These are phyloP conservation scores for Pachysolen tannophilus DNA, from an alignment of 805 yeast genomes.

Conservation along the genomic window DNA sequence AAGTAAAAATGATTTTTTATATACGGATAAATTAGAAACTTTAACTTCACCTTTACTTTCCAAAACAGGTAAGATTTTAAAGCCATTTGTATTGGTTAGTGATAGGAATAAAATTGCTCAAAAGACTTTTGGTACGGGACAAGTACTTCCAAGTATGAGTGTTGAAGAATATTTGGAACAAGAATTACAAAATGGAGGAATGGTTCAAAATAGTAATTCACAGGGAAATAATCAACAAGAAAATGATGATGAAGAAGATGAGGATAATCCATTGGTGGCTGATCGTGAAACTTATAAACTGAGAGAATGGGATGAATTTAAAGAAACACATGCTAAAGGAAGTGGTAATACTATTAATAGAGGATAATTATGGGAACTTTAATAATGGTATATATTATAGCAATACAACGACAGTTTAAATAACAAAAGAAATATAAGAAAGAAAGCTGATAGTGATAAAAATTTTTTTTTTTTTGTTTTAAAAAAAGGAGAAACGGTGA, in stretches of 20 bases:
- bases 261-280: too few relatives aligned
- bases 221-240: slow-evolving; percentile 31
- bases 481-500: too few relatives aligned
- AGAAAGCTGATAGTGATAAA: too few relatives aligned
- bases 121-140: slow-evolving; percentile 87
- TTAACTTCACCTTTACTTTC: slow-evolving; percentile 47
- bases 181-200: slow-evolving; percentile 80
- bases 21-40: slow-evolving; percentile 57
- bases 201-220: slow-evolving; percentile 41
- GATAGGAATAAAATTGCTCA: slow-evolving; percentile 46
- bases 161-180: slow-evolving; percentile 87
- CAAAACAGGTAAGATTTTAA: slow-evolving; percentile 67
- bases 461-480: too few relatives aligned
- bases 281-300: slow-evolving; percentile 66
- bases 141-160: slow-evolving; percentile 86
- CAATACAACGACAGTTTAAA: too few relatives aligned
- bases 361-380: too few relatives aligned
- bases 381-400: too few relatives aligned
- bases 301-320: slow-evolving; percentile 91
- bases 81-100: slow-evolving; percentile 75
- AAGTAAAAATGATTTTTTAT: slow-evolving; percentile 41
- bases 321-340: slow-evolving; percentile 78
- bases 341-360: slow-evolving; percentile 79
- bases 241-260: slow-evolving; percentile 50
- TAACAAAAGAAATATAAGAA: too few relatives aligned